phyloP scores from a whole-genome alignment of 2,329 filamentous ascomycete species.

The Penicillium oxalicum region DNA sequence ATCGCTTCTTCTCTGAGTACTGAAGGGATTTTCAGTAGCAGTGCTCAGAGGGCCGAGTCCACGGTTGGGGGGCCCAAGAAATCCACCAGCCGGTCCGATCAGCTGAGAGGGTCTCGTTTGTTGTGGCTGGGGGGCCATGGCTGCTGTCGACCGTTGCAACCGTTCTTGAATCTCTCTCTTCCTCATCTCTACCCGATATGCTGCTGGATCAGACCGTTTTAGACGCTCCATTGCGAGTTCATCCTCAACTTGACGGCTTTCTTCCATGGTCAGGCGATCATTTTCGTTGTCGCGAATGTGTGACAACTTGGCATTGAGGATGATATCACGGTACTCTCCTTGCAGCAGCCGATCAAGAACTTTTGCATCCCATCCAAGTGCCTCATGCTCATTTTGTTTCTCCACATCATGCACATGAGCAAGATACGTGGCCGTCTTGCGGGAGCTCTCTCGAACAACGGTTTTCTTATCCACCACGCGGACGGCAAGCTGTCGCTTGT shows the following conservation, averaged over 20 bases:
- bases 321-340: slow-evolving; percentile 18
- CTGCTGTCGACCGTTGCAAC: too few species aligned
- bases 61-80: too few species aligned
- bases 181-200: neutral
- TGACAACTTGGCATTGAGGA: slow-evolving; percentile 54
- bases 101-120: too few species aligned
- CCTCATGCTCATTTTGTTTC: slow-evolving; percentile 49
- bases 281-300: slow-evolving; percentile 66
- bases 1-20: too few species aligned
- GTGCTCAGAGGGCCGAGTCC: too few species aligned
- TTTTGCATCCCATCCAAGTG: slow-evolving; percentile 53
- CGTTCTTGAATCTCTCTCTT: neutral
- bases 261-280: slow-evolving; percentile 57
- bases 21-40: too few species aligned
- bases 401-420: slow-evolving; percentile 50
- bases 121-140: too few species aligned
- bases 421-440: slow-evolving; percentile 52
- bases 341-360: slow-evolving; percentile 54
- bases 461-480: slow-evolving; percentile 82
- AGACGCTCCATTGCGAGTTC: slow-evolving; percentile 39
- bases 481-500: slow-evolving; percentile 73
- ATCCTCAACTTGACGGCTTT: slow-evolving; percentile 51
- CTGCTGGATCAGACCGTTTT: slow-evolving; percentile 1
- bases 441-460: slow-evolving; percentile 59
- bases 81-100: too few species aligned